phyloP scores from a whole-genome alignment of 352 stramenopile genomes.

The Nothophytophthora sp. region DNA sequence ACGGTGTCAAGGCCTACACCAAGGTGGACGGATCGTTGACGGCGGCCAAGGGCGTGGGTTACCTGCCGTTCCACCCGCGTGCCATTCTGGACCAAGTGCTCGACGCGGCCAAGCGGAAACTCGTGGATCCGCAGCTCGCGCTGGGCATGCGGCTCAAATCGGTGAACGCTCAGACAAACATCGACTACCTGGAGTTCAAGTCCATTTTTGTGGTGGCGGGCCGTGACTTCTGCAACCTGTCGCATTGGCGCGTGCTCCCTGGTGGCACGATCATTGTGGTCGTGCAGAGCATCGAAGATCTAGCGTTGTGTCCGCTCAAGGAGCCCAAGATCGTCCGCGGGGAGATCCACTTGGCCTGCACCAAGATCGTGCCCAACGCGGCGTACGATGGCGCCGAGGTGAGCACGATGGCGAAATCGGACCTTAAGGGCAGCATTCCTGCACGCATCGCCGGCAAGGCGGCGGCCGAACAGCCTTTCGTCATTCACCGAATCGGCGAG shows the following conservation, averaged over 20 bases:
- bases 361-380: constrained; percentile 66
- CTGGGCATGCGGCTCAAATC: constrained; percentile 36
- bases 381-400: constrained; percentile 58
- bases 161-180: constrained; percentile 59
- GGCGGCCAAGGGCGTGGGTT: constrained; percentile 52
- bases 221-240: constrained; percentile 71
- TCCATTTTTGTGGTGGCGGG: constrained; percentile 74
- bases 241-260: constrained; percentile 67
- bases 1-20: constrained; percentile 68
- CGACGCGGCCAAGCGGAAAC: constrained; percentile 47
- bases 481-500: constrained; percentile 56
- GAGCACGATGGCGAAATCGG: constrained; percentile 71
- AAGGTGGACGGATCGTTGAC: constrained; percentile 71
- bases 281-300: constrained; percentile 64
- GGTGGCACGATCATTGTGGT: constrained; percentile 73
- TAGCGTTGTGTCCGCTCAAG: constrained; percentile 53
- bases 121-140: constrained; percentile 60
- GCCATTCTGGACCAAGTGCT: constrained; percentile 56
- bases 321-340: constrained; percentile 71
- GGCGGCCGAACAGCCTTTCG: constrained; percentile 63
- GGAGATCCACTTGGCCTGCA: constrained; percentile 65
- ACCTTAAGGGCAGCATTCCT: constrained; percentile 74
- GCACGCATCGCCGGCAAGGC: constrained; percentile 62
- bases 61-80: constrained; percentile 51
- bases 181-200: constrained; percentile 84